Conservation (phyloP, 2,329 filamentous ascomycete species). For the Aspergillus neotritici region DNA sequence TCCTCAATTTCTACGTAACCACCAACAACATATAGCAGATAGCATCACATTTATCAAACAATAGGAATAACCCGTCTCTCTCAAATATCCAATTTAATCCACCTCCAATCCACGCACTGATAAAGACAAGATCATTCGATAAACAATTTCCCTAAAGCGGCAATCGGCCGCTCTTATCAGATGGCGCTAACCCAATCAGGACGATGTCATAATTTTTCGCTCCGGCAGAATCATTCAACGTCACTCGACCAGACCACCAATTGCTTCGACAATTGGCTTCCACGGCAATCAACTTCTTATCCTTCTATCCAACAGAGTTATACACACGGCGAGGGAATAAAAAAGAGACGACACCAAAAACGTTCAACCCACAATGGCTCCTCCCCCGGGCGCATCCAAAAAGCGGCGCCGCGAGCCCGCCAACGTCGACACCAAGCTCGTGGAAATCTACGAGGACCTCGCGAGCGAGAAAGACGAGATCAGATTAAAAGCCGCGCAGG, state of each 20-base stretch:
- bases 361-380: slow-evolving; percentile 23
- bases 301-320: too few relatives aligned
- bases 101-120: too few relatives aligned
- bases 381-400: slow-evolving; percentile 19
- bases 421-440: slow-evolving; percentile 41
- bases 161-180: slow-evolving; percentile 2
- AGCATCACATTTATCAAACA: too few relatives aligned
- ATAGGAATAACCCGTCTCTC: too few relatives aligned
- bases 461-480: slow-evolving; percentile 44
- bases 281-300: neutral
- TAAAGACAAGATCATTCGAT: too few relatives aligned
- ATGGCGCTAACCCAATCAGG: slow-evolving; percentile 18
- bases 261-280: neutral
- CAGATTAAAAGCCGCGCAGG: slow-evolving; percentile 41
- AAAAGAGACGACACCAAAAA: neutral
- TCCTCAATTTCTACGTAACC: too few relatives aligned
- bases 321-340: too few relatives aligned
- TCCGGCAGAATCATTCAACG: neutral
- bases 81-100: too few relatives aligned
- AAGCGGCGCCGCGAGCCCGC: slow-evolving; percentile 39
- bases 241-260: too few relatives aligned
- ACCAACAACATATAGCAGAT: too few relatives aligned
- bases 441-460: slow-evolving; percentile 47
- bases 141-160: slow-evolving; percentile 2
- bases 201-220: slow-evolving; percentile 18